Evolutionary conservation across 345 rosid species (phyloP), one percentile per base, ranked within the genome.

Genomic region (Cardamine occulta): DNA sequence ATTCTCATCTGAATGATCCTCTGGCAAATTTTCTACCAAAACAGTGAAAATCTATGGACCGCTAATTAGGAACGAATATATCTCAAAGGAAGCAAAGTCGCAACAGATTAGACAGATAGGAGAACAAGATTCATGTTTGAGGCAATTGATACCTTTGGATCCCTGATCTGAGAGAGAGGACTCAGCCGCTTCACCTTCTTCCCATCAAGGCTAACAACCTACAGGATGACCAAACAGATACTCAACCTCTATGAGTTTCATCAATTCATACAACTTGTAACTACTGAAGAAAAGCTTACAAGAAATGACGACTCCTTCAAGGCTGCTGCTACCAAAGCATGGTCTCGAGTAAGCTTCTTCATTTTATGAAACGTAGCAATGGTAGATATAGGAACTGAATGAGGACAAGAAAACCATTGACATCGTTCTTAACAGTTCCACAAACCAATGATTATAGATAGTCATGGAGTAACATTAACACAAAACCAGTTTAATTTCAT

Each of bases 21-120:
- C 89, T 14, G 98, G 98, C 79, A 94, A 83, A 74, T 94, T 94
- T 83, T 94, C 98, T 69, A 88, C 93, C 87, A 94, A 80, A 78
- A 91, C 98, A 80, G 96, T 88, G 82, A 70, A 85, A 47, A 84
- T 79, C 98, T 94, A 80, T 63, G 76, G 84, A 7, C 48, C 49
- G 29, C 54, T 18, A 65, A 78, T 82, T 76, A 82, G 82, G 52
- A 40, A 66, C 58, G 14, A 29, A 72, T 11, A 24, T 14, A 26
- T 72, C 55, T 29, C 21, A 37, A 12, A 14, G 1, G 10, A 54
- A 52, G 44, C 23, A 66, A 82, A 80, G 2, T 19, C 28, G 66
- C 1, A 32, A 39, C 14, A 62, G 5, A 42, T 10, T 3, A 19
- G 39, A 63, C n/a, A 44, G 8, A 58, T 26, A 19, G 19, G 39